phyloP scores from a whole-genome alignment of 108 stramenopile species.

The Licmophora abbreviata region DNA sequence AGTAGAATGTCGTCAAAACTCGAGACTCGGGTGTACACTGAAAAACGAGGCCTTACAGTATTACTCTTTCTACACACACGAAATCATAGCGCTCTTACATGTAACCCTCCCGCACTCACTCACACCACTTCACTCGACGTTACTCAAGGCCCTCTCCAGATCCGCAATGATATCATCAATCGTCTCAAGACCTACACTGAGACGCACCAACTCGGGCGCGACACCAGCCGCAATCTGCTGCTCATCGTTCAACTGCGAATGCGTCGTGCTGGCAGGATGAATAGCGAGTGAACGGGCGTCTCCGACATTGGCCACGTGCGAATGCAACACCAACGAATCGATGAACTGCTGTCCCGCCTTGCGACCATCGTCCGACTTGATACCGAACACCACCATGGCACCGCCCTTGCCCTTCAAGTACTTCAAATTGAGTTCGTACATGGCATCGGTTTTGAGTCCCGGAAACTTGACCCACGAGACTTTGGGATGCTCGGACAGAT shows the following conservation, averaged over 20 bases:
- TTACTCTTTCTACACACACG: too few relatives aligned
- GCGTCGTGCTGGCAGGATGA: constrained; percentile 86
- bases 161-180: constrained; percentile 76
- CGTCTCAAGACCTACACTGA: constrained; percentile 75
- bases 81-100: too few relatives aligned
- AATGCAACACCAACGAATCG: constrained; percentile 48
- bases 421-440: constrained; percentile 52
- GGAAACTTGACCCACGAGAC: constrained; percentile 80
- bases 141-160: constrained; percentile 64
- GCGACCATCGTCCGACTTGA: constrained; percentile 31
- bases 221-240: constrained; percentile 64
- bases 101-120: too few relatives aligned
- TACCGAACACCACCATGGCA: constrained; percentile 70
- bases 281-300: constrained; percentile 77
- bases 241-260: constrained; percentile 68
- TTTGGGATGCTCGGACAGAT: constrained; percentile 51
- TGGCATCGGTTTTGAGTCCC: constrained; percentile 50
- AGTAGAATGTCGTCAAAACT: too few relatives aligned
- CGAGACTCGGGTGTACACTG: too few relatives aligned
- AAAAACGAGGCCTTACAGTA: too few relatives aligned
- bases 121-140: too few relatives aligned
- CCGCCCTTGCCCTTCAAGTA: constrained; percentile 71
- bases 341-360: constrained; percentile 68
- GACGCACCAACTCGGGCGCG: constrained; percentile 64
- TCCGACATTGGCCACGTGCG: constrained; percentile 92